These are phyloP conservation scores for Trichoderma asperelloides DNA, from an alignment of 495 filamentous ascomycete species.

Conservation along the genomic window DNA sequence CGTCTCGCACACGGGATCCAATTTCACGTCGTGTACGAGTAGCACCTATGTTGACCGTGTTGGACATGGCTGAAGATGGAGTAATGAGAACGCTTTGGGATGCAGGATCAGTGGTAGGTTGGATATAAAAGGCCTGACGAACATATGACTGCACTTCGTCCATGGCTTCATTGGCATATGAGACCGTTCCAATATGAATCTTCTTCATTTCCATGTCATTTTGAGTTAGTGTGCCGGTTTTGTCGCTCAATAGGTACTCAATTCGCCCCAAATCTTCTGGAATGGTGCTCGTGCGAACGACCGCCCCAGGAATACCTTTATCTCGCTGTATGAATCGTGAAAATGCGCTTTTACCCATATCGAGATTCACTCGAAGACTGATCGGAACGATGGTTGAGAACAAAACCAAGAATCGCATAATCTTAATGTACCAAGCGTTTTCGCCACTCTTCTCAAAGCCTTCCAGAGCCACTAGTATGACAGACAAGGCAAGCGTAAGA, in stretches of 20 bases:
- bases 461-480: slow-evolving; percentile 82
- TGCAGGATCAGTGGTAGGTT: slow-evolving; percentile 25
- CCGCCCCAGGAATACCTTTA: slow-evolving; percentile 76
- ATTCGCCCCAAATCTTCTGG: slow-evolving; percentile 93
- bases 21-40: slow-evolving; percentile 88
- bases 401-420: slow-evolving; percentile 92
- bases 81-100: slow-evolving; percentile 49
- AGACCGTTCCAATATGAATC: slow-evolving; percentile 95
- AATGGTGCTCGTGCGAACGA: slow-evolving; percentile 94
- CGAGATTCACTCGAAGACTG: slow-evolving; percentile 88
- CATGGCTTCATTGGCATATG: slow-evolving; percentile 97
- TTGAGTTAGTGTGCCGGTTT: slow-evolving; percentile 93
- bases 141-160: slow-evolving; percentile 87
- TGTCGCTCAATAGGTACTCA: slow-evolving; percentile 94
- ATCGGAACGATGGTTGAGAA: slow-evolving; percentile 99
- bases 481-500: slow-evolving; percentile 75
- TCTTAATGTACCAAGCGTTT: slow-evolving; percentile 81
- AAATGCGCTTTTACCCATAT: slow-evolving; percentile 95
- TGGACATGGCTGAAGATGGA: slow-evolving; percentile 59
- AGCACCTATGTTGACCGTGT: slow-evolving; percentile 47
- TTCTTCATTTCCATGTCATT: slow-evolving; percentile 99
- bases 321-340: slow-evolving; percentile 92
- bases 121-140: slow-evolving; percentile 63
- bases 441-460: slow-evolving; percentile 59
- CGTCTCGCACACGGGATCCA: slow-evolving; percentile 80